Evolutionary conservation across 257 asterid species (phyloP).

Genomic region (Primulina eburnea): DNA sequence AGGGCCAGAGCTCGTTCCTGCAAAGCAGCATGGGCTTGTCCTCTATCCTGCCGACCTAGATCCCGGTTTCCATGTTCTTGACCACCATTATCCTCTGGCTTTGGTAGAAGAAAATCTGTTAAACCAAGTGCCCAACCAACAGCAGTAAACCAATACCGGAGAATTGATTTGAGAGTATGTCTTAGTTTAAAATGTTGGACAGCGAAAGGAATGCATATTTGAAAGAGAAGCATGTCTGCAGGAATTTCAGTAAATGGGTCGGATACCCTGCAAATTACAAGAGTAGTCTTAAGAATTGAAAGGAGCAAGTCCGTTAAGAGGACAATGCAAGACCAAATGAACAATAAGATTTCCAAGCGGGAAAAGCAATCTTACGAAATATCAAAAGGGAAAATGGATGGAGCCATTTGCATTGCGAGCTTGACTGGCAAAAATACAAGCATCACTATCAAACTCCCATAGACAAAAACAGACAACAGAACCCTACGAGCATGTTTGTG

Average conservation of each 20-base stretch:
- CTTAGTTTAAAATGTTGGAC: conserved; percentile 93
- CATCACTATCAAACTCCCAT: conserved; percentile 97
- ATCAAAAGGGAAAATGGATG: conserved; percentile 91
- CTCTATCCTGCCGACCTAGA: conserved; percentile 67
- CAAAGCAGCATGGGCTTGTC: conserved; percentile 49
- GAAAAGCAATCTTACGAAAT: conserved; percentile 70
- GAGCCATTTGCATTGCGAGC: conserved; percentile 87
- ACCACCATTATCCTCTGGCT: conserved; percentile 77
- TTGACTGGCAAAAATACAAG: conserved; percentile 94
- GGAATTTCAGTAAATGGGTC: conserved; percentile 99
- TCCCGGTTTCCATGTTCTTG: conserved; percentile 73
- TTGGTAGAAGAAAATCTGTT: conserved; percentile 81
- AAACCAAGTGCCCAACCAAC: conserved; percentile 96
- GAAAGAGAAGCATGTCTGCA: conserved; percentile 96
- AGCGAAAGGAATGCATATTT: conserved; percentile 98
- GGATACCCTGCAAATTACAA: conserved; percentile 61
- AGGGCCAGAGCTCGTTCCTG: conserved; percentile 59
- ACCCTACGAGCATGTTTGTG: conserved; percentile 99
- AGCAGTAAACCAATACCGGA: conserved; percentile 94
- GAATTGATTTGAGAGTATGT: conserved; percentile 81
- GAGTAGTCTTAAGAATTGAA: conserved; percentile 8
- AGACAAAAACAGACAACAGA: conserved; percentile 85
- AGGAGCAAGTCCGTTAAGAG: conserved; percentile 14
- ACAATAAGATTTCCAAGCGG: background rate
- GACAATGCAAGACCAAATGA: background rate